These are phyloP conservation scores for Saccharum hybrid DNA, from an alignment of 202 grass and related monocot genomes.

Conservation along the genomic window DNA sequence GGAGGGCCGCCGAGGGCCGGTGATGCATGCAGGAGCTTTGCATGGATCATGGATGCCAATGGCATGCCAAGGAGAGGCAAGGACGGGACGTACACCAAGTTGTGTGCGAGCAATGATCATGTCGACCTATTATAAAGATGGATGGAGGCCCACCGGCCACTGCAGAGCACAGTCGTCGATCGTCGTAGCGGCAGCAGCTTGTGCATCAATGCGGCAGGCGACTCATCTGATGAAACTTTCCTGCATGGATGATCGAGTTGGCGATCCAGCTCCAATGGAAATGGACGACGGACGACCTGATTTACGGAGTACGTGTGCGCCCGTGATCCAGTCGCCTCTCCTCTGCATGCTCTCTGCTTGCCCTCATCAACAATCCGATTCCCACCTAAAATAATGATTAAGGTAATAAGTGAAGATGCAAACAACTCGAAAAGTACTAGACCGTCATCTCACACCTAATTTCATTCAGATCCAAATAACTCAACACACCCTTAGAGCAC, in stretches of 20 bases:
- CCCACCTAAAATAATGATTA: too few species aligned
- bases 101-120: neutral
- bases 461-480: neutral
- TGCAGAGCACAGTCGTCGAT: neutral
- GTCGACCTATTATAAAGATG: neutral
- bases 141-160: neutral
- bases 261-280: too few species aligned
- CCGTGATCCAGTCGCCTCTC: too few species aligned
- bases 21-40: neutral
- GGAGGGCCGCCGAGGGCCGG: too few species aligned
- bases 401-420: neutral
- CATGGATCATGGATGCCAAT: neutral
- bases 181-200: too few species aligned
- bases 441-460: neutral
- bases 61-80: neutral
- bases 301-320: too few species aligned
- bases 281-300: too few species aligned
- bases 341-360: too few species aligned
- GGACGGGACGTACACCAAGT: neutral
- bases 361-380: too few species aligned
- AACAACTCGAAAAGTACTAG: neutral
- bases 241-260: too few species aligned
- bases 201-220: too few species aligned
- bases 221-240: neutral
- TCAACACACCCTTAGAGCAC: neutral